These are phyloP conservation scores for Penicillium nucicola DNA, from an alignment of 495 filamentous ascomycete genomes.

Conservation along the genomic window DNA sequence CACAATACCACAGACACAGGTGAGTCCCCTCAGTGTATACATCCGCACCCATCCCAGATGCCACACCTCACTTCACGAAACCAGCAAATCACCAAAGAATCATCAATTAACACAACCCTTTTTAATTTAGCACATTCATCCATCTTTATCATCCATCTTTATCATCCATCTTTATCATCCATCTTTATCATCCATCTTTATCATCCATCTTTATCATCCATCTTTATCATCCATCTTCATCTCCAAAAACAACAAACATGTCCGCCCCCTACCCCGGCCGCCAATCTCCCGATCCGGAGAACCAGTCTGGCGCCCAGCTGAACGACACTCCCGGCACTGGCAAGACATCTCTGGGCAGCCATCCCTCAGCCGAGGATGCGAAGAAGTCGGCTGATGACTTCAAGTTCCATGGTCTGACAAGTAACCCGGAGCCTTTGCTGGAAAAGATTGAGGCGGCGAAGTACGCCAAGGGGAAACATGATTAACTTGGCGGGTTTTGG, in stretches of 20 bases:
- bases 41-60: neutral
- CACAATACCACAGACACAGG: neutral
- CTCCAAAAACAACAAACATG: conserved; percentile 21
- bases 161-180: no score
- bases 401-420: conserved; percentile 32
- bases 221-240: no score
- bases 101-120: conserved; percentile 1
- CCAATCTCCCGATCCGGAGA: conserved; percentile 78
- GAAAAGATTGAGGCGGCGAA: conserved; percentile 69
- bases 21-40: neutral
- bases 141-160: no score
- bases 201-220: no score
- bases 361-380: conserved; percentile 32
- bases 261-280: conserved; percentile 54
- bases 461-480: conserved; percentile 44
- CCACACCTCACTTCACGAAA: no score
- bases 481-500: no score
- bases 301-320: conserved; percentile 62
- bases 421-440: conserved; percentile 69
- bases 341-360: conserved; percentile 45
- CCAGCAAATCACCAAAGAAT: neutral
- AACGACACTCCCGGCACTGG: conserved; percentile 53
- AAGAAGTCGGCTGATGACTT: conserved; percentile 36
- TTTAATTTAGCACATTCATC: neutral
- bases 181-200: no score